phyloP scores from a whole-genome alignment of 352 stramenopile genomes.

The Salisapilia sapeloensis region DNA sequence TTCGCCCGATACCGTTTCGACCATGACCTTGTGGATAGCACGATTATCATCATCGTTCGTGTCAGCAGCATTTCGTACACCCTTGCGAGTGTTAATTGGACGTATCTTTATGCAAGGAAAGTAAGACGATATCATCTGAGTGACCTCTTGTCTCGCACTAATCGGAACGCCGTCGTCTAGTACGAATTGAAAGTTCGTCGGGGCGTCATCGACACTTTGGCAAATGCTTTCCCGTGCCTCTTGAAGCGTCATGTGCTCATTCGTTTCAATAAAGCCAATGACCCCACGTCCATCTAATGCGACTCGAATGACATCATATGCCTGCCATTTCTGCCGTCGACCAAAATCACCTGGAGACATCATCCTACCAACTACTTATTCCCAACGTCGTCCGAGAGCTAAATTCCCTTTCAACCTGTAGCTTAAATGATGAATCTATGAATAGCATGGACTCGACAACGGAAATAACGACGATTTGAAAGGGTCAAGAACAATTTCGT shows the following conservation, averaged over 20 bases:
- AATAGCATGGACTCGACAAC: too few species aligned
- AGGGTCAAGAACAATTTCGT: not conserved
- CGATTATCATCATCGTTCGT: not conserved
- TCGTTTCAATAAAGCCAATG: slow-evolving; percentile 60
- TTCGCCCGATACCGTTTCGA: slow-evolving; percentile 24
- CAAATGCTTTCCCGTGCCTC: slow-evolving; percentile 40
- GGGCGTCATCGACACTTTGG: slow-evolving; percentile 52
- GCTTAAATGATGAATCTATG: too few species aligned
- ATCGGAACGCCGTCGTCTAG: slow-evolving; percentile 44
- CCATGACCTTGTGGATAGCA: slow-evolving; percentile 25
- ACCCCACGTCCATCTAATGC: slow-evolving; percentile 36
- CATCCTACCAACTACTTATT: slow-evolving; percentile 9
- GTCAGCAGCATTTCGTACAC: not conserved
- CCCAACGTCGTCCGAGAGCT: not conserved
- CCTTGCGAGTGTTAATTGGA: too few species aligned
- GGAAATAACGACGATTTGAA: not conserved
- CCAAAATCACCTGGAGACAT: slow-evolving; percentile 32
- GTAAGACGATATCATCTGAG: slow-evolving; percentile 36
- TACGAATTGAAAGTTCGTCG: slow-evolving; percentile 50
- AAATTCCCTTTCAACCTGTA: not conserved
- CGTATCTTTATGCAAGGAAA: slow-evolving; percentile 60
- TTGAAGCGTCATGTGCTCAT: slow-evolving; percentile 38
- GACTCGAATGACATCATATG: slow-evolving; percentile 42
- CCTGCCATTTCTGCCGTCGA: slow-evolving; percentile 20
- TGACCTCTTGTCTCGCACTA: slow-evolving; percentile 34